Evolutionary conservation across 2,329 filamentous ascomycete species (phyloP).

Genomic region (Geosmithia flava): DNA sequence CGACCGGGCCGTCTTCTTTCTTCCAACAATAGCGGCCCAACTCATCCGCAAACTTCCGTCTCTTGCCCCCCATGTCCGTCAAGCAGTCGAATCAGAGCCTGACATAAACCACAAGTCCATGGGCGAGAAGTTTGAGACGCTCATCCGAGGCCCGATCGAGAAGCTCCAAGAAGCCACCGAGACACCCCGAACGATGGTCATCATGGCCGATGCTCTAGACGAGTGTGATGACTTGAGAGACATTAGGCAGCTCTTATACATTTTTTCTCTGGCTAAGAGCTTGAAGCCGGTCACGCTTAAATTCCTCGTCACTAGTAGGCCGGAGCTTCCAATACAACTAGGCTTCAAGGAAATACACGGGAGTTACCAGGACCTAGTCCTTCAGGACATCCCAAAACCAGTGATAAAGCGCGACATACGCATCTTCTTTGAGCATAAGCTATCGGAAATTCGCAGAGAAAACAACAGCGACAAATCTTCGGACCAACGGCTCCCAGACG

Average conservation of each 20-base stretch:
- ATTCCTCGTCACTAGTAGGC: constrained; percentile 24
- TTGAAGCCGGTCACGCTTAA: constrained; percentile 7
- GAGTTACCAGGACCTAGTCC: constrained; percentile 16
- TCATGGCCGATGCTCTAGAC: constrained; percentile 1
- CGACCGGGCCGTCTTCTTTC: background rate
- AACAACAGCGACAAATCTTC: constrained; percentile 9
- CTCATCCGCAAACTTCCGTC: background rate
- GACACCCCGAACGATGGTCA: no score
- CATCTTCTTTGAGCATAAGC: constrained; percentile 14
- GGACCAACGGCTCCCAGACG: constrained; percentile 2
- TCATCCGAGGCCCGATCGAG: background rate
- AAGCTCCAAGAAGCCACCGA: background rate
- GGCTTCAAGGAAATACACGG: constrained; percentile 18
- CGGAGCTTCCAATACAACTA: constrained; percentile 19
- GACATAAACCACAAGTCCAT: background rate
- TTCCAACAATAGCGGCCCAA: background rate
- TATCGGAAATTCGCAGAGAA: constrained; percentile 13
- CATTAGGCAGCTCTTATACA: background rate
- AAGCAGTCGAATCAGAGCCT: background rate
- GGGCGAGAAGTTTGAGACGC: constrained; percentile 5
- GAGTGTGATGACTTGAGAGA: background rate
- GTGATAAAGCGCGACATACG: constrained; percentile 21
- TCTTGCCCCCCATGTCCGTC: background rate
- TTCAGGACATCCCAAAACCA: constrained; percentile 16
- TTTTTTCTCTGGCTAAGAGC: constrained; percentile 1